These are phyloP conservation scores for Lasiosphaeria hispida DNA, from an alignment of 495 filamentous ascomycete species.

Conservation along the genomic window DNA sequence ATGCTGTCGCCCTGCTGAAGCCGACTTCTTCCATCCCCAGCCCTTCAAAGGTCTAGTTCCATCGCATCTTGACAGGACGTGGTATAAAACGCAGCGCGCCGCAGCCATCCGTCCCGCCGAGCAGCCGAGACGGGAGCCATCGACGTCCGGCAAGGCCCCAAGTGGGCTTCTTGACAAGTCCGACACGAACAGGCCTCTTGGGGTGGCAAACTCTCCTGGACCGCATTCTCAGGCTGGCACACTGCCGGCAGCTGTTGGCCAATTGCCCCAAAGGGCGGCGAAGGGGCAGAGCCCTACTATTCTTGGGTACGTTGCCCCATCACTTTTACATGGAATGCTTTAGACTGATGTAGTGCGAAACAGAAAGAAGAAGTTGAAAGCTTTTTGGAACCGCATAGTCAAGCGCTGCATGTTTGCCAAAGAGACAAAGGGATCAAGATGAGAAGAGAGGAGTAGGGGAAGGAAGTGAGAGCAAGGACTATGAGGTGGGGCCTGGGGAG, in stretches of 20 bases:
- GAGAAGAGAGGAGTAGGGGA: background rate
- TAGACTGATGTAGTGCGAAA: background rate
- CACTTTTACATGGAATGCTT: background rate
- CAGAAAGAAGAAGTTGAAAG: background rate
- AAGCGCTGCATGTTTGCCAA: conserved; percentile 1
- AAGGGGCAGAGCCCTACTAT: no score
- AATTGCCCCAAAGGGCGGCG: no score
- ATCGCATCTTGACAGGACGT: background rate
- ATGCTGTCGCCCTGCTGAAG: background rate
- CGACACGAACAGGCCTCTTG: no score
- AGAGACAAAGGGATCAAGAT: background rate
- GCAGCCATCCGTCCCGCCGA: background rate
- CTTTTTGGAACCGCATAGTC: background rate
- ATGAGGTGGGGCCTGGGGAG: no score
- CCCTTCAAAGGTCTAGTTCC: background rate
- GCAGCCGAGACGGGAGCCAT: no score
- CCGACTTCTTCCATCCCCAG: background rate
- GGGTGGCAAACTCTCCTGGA: no score
- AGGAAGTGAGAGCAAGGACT: background rate
- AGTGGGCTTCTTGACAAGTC: no score
- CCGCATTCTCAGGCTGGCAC: no score
- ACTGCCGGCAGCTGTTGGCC: no score
- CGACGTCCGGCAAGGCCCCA: no score
- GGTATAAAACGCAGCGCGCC: background rate
- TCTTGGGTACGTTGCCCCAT: background rate